These are phyloP conservation scores for Linum trigynum DNA, from an alignment of 345 rosid species.

Conservation along the genomic window DNA sequence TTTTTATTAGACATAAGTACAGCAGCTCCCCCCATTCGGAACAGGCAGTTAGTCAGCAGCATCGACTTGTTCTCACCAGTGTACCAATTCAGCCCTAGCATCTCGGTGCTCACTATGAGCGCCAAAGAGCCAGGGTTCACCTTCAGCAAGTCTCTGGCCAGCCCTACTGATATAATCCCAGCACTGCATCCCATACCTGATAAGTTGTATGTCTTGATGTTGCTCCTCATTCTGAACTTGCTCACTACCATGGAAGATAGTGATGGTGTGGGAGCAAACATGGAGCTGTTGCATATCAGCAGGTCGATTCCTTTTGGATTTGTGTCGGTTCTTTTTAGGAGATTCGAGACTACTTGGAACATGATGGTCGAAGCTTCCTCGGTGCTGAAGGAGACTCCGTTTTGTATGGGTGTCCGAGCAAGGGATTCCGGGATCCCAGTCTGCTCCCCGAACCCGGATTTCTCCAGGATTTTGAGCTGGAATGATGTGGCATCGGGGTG, in stretches of 20 bases:
- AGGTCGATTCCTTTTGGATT: constrained; percentile 43
- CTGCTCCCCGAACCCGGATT: constrained; percentile 51
- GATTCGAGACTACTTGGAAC: constrained; percentile 31
- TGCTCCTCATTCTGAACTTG: constrained; percentile 46
- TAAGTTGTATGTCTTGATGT: constrained; percentile 52
- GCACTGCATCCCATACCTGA: constrained; percentile 70
- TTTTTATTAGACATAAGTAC: constrained; percentile 17
- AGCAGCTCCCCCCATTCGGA: constrained; percentile 61
- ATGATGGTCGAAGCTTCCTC: constrained; percentile 37
- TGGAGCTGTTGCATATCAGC: constrained; percentile 40
- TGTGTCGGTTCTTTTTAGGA: constrained; percentile 31
- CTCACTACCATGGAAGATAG: constrained; percentile 48
- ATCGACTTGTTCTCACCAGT: constrained; percentile 45
- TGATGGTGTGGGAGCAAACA: constrained; percentile 52
- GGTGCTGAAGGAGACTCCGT: constrained; percentile 16
- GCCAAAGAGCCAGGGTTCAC: constrained; percentile 44
- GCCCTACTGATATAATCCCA: constrained; percentile 37
- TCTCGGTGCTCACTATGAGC: constrained; percentile 43
- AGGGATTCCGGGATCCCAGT: constrained; percentile 37
- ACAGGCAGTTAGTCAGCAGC: constrained; percentile 55
- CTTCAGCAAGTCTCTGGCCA: constrained; percentile 47
- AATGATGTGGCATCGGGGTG: constrained; percentile 10
- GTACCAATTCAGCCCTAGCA: constrained; percentile 36
- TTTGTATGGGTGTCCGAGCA: constrained; percentile 30
- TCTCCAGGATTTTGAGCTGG: constrained; percentile 36